These are phyloP conservation scores for Russula olivacea DNA, from an alignment of 768 basidiomycete species.

Conservation along the genomic window DNA sequence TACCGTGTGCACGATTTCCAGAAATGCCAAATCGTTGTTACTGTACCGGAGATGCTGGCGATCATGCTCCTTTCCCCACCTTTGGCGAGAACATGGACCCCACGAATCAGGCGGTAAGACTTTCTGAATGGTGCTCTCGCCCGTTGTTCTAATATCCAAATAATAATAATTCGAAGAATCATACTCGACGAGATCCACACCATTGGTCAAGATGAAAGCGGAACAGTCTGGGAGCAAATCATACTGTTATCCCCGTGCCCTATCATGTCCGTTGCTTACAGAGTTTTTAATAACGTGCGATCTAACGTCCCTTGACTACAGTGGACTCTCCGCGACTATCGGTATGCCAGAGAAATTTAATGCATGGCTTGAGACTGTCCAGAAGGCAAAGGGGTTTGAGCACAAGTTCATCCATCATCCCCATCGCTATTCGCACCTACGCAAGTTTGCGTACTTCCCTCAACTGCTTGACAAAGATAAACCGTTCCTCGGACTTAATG, in stretches of 20 bases:
- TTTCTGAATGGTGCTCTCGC: neutral
- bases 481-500: conserved; percentile 36
- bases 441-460: conserved; percentile 56
- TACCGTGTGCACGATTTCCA: conserved; percentile 55
- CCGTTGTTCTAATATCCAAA: neutral
- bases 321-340: conserved; percentile 67
- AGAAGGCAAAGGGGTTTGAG: conserved; percentile 50
- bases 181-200: conserved; percentile 64
- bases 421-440: conserved; percentile 67
- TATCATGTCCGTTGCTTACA: conserved; percentile 47
- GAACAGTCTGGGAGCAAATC: conserved; percentile 72
- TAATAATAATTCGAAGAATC: conserved; percentile 40
- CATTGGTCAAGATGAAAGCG: conserved; percentile 64
- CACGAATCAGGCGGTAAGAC: conserved; percentile 53
- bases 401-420: conserved; percentile 58
- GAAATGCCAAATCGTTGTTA: conserved; percentile 67
- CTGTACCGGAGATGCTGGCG: conserved; percentile 64
- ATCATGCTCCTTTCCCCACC: conserved; percentile 66
- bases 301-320: conserved; percentile 27
- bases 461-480: conserved; percentile 27
- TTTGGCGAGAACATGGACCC: conserved; percentile 55
- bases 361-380: conserved; percentile 57
- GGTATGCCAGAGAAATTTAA: conserved; percentile 62
- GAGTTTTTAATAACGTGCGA: neutral
- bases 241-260: conserved; percentile 64